phyloP scores from a whole-genome alignment of 257 asterid species.

The Solanum chilense region DNA sequence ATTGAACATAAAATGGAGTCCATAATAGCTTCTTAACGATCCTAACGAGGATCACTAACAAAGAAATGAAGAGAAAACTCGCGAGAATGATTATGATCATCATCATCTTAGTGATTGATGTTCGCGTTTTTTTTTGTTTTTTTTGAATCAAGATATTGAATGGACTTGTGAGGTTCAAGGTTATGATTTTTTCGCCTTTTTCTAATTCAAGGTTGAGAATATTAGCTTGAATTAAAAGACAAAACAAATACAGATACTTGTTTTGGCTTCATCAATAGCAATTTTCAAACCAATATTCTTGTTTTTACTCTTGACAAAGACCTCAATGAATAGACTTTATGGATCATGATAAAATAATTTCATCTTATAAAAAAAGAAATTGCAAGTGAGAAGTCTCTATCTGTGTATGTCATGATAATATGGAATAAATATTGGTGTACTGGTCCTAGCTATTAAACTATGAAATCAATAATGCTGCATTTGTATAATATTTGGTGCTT shows the following conservation, averaged over 20 bases:
- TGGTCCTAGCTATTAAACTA: background rate
- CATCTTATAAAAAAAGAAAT: background rate
- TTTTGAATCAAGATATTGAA: background rate
- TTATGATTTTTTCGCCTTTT: background rate
- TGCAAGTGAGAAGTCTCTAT: background rate
- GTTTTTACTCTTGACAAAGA: background rate
- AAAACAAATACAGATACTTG: background rate
- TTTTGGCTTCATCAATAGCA: background rate
- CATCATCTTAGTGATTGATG: background rate
- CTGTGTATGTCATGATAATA: background rate
- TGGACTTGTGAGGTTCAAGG: background rate
- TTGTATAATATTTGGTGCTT: background rate
- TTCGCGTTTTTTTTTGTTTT: background rate
- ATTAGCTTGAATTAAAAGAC: background rate
- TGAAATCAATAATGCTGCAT: background rate
- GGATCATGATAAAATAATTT: background rate
- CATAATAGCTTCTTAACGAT: conserved; percentile 31
- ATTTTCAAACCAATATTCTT: background rate
- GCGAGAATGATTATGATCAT: background rate
- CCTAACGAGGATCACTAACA: conserved; percentile 6
- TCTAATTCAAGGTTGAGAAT: background rate
- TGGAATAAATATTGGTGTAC: background rate
- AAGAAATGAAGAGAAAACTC: conserved; percentile 7
- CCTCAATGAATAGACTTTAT: background rate
- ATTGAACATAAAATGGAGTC: conserved; percentile 21